Base-by-base conservation (phyloP, 2,329 filamentous ascomycete species). In the Hansfordia pulvinata region DNA sequence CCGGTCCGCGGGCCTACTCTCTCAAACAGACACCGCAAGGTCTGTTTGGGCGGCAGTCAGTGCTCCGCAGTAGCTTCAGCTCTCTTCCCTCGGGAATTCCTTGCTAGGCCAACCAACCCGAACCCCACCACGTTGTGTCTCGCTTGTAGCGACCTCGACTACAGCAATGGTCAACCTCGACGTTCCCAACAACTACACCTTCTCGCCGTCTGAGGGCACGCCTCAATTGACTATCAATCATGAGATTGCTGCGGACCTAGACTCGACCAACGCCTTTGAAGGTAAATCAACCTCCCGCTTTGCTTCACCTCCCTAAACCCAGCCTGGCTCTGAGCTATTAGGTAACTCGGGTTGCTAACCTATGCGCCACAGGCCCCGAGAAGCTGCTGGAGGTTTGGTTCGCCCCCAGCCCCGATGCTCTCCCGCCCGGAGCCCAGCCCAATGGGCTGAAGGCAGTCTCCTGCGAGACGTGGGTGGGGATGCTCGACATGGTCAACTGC, bases 351-450 rank as follows among this genome's bases (percentile, higher is more conserved):
- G 14, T 10, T 11, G 5, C 11, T 3, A 13, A 17, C 4, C 5
- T 21, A 16, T 16, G 27, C 4, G n/a, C 11, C 7, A 17, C 33
- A 80, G 79, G 88, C 32, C 90, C 90, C 23, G 90, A 98, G 63
- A 98, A 98, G 64, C 69, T 98, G 29, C 69, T 98, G 44, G 90
- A 98, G 63, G 88, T 98, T 48, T 98, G 90, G 90, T 96, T 98
- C 52, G 79, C 81, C 31, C 75, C 86, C 14, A 82, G 80, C 43
- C 68, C 85, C 26, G 63, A 71, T 37, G 64, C 76, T 33, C 66
- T 93, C 20, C 79, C 85, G 11, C 58, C 72, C 4, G 69, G 74
- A 28, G 76, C 76, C 30, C 70, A 74, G 36, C 73, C 77, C 11
- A 63, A 73, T 49, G 90, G 90, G 15, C 61, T 98, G 48, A 96